Conservation (phyloP, 345 rosid genomes). For the Camelina hispida region DNA sequence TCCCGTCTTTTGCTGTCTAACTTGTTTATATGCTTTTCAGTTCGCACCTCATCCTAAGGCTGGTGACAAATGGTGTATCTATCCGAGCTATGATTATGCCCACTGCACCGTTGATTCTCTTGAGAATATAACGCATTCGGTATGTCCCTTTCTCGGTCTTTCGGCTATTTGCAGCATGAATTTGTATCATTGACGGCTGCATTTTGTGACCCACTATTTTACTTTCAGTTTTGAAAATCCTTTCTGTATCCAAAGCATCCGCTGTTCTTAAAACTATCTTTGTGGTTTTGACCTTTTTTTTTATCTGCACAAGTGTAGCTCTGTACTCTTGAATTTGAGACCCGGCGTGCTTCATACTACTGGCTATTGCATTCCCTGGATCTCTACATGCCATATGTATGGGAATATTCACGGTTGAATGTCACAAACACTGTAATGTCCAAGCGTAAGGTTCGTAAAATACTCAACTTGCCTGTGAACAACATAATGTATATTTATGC, state of each 20-base stretch:
- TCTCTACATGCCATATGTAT: slow-evolving; percentile 94
- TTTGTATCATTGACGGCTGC: background rate
- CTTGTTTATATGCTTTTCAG: slow-evolving; percentile 48
- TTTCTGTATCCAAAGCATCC: background rate
- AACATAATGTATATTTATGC: background rate
- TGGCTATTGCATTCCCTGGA: slow-evolving; percentile 83
- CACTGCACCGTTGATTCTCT: slow-evolving; percentile 98
- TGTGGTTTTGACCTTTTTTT: slow-evolving; percentile 17
- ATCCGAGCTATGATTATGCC: slow-evolving; percentile 55
- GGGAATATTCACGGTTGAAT: slow-evolving; percentile 98
- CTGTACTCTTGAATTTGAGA: slow-evolving; percentile 62
- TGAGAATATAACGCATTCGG: slow-evolving; percentile 96
- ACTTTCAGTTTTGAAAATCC: background rate
- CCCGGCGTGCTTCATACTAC: slow-evolving; percentile 94
- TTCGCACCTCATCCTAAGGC: slow-evolving; percentile 95
- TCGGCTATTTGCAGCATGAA: slow-evolving; percentile 17
- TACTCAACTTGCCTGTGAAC: slow-evolving; percentile 23
- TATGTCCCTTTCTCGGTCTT: slow-evolving; percentile 44
- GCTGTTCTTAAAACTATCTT: background rate
- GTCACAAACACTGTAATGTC: slow-evolving; percentile 96
- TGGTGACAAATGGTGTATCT: slow-evolving; percentile 97
- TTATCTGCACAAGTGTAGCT: slow-evolving; percentile 39
- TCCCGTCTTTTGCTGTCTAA: slow-evolving; percentile 18
- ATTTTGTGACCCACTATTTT: slow-evolving; percentile 15
- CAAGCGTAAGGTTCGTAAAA: slow-evolving; percentile 78